phyloP scores from a whole-genome alignment of 2,329 filamentous ascomycete species.

The Septoria linicola region DNA sequence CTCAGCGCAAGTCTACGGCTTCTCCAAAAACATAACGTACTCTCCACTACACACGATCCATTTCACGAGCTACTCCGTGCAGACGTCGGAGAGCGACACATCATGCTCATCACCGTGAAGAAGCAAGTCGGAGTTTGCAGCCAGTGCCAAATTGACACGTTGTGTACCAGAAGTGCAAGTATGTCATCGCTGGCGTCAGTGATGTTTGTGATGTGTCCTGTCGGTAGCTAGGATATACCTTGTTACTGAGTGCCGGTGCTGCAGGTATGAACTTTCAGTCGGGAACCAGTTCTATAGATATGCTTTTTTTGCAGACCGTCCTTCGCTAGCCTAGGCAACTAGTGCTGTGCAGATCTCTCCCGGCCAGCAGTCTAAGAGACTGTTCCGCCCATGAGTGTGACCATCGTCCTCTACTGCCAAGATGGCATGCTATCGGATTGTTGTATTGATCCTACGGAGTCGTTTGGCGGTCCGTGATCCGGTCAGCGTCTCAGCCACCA shows the following conservation, averaged over 20 bases:
- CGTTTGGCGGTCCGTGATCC: not conserved
- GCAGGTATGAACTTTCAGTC: not conserved
- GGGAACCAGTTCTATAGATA: not conserved
- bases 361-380: too few species aligned
- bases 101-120: not conserved
- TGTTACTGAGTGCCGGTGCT: conserved; percentile 1
- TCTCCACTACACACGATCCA: not conserved
- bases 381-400: too few species aligned
- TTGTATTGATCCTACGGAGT: not conserved
- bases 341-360: too few species aligned
- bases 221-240: not conserved
- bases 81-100: not conserved
- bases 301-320: not conserved
- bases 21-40: not conserved
- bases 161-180: not conserved
- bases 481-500: not conserved
- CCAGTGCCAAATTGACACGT: not conserved
- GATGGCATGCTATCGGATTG: too few species aligned
- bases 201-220: not conserved
- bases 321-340: not conserved
- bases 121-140: not conserved
- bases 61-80: not conserved
- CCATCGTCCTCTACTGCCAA: too few species aligned
- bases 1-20: too few species aligned
- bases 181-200: not conserved